Percentiles rank a stretch among this genome's conserved stretches.
Conservation (phyloP, 495 filamentous ascomycete species). For the Penicillium odoratum region DNA sequence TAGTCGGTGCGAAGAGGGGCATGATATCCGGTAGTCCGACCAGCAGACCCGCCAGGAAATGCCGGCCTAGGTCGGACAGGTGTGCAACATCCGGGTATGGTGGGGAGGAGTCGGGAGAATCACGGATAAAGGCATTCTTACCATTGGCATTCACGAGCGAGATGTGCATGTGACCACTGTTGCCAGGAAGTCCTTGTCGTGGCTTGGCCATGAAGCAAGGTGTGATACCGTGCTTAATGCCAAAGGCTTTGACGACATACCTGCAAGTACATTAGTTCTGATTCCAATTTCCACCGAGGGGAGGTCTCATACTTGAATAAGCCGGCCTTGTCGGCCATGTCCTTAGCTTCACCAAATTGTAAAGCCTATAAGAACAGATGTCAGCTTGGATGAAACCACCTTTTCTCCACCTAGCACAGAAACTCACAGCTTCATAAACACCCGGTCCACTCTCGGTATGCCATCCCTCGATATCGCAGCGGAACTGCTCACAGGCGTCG, state of each 20-base stretch:
- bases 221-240: constrained; percentile 82
- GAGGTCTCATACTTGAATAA: constrained; percentile 75
- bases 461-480: constrained; percentile 90
- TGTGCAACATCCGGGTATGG: constrained; percentile 71
- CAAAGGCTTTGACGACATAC: constrained; percentile 84
- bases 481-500: constrained; percentile 77
- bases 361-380: constrained; percentile 56
- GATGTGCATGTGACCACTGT: constrained; percentile 93
- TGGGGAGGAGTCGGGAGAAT: constrained; percentile 65
- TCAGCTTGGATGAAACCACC: constrained; percentile 3
- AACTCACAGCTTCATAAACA: constrained; percentile 86
- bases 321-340: constrained; percentile 88
- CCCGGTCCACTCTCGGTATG: constrained; percentile 96
- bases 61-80: constrained; percentile 84
- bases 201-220: constrained; percentile 99
- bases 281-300: not conserved
- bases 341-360: constrained; percentile 76
- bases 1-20: constrained; percentile 88
- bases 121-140: constrained; percentile 79
- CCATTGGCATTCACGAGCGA: constrained; percentile 64
- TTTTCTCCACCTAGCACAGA: not conserved
- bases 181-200: constrained; percentile 82
- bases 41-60: constrained; percentile 89
- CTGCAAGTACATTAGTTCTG: constrained; percentile 29
- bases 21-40: constrained; percentile 92